Percentiles rank a stretch among this genome's conserved stretches.
These are phyloP conservation scores for Brettanomyces custersianus DNA, from an alignment of 805 yeast species.

Conservation along the genomic window DNA sequence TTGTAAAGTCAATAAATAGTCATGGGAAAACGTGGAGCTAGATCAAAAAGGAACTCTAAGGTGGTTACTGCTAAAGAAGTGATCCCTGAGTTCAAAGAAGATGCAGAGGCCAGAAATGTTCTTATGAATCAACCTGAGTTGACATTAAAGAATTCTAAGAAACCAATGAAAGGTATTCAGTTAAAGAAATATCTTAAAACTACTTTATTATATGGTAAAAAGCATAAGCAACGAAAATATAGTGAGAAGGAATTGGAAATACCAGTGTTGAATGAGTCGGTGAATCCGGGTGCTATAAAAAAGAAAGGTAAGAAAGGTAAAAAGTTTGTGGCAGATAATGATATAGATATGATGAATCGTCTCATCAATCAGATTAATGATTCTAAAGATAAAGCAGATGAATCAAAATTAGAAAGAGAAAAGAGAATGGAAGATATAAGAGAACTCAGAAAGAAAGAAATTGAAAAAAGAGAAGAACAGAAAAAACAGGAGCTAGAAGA, in stretches of 20 bases:
- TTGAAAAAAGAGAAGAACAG: constrained; percentile 71
- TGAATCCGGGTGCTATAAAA: constrained; percentile 72
- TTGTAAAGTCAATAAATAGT: no score
- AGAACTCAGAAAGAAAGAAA: constrained; percentile 76
- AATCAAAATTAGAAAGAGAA: constrained; percentile 84
- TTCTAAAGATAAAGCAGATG: constrained; percentile 65
- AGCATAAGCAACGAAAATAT: constrained; percentile 46
- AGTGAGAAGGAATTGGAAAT: constrained; percentile 72
- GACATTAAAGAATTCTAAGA: constrained; percentile 48
- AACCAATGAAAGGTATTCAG: constrained; percentile 38
- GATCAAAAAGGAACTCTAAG: constrained; percentile 6
- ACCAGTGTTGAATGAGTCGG: constrained; percentile 74
- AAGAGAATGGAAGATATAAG: constrained; percentile 84
- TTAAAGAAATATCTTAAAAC: constrained; percentile 61
- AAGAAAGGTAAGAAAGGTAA: constrained; percentile 72
- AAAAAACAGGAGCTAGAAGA: constrained; percentile 63
- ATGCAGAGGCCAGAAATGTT: constrained; percentile 61
- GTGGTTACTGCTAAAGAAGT: constrained; percentile 49
- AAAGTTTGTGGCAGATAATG: constrained; percentile 65
- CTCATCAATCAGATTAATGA: constrained; percentile 77
- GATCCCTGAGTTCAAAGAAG: constrained; percentile 58
- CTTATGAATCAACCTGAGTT: constrained; percentile 49
- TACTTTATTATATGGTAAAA: constrained; percentile 60
- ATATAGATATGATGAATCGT: constrained; percentile 52
- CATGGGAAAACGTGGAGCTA: constrained; percentile 37